A percentile compares a stretch with the other conserved stretches of the same genome.
Conservation (phyloP, 495 filamentous ascomycete genomes). For the Talaromyces liani region DNA sequence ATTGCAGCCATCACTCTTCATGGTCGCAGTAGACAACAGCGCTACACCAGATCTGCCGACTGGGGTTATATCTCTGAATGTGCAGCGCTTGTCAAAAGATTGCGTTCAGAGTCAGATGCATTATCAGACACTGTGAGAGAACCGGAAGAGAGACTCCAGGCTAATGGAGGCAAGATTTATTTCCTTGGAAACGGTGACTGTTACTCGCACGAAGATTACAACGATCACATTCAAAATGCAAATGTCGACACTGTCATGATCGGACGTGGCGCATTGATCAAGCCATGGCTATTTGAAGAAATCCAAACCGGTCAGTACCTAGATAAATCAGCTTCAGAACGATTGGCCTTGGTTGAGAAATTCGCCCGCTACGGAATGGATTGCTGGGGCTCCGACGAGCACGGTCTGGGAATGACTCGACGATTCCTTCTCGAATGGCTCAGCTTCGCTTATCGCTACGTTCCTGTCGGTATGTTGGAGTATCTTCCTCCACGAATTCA, state of each 20-base stretch:
- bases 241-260: conserved; percentile 87
- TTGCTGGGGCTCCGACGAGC: conserved; percentile 89
- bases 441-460: conserved; percentile 84
- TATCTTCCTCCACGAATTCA: conserved; percentile 78
- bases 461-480: conserved; percentile 83
- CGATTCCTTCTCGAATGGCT: conserved; percentile 92
- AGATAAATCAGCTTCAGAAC: conserved; percentile 85
- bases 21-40: conserved; percentile 85
- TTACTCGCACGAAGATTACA: conserved; percentile 87
- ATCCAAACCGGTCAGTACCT: conserved; percentile 87
- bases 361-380: conserved; percentile 87
- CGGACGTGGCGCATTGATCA: conserved; percentile 83
- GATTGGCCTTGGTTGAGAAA: conserved; percentile 75
- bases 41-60: conserved; percentile 82
- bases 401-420: conserved; percentile 80
- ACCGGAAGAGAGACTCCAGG: conserved; percentile 57
- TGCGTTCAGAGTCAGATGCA: conserved; percentile 56
- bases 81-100: conserved; percentile 70
- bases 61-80: conserved; percentile 92
- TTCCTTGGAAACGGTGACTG: conserved; percentile 97
- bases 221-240: conserved; percentile 64
- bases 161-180: conserved; percentile 61
- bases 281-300: conserved; percentile 97
- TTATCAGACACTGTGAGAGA: conserved; percentile 69
- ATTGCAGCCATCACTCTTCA: conserved; percentile 92